Conservation (phyloP, 2,329 filamentous ascomycete genomes). For the Dryadomyces sulphureus region DNA sequence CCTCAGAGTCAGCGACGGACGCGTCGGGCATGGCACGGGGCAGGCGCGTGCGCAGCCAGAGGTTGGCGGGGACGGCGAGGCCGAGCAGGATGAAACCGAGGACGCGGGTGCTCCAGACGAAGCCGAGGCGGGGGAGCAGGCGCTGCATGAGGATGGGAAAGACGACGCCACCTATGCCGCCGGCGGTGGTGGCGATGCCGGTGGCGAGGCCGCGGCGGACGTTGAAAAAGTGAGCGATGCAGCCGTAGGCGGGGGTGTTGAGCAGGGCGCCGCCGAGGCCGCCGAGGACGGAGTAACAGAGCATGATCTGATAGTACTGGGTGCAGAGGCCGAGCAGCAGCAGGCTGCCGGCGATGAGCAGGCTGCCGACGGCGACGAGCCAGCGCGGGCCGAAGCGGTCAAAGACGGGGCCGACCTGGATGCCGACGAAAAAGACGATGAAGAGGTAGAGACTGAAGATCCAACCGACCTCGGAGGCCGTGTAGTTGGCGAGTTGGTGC, state of each 20-base stretch:
- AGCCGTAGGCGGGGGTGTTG: conserved; percentile 61
- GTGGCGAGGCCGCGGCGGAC: conserved; percentile 58
- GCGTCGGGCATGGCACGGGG: too few relatives aligned
- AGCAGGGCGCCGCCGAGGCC: conserved; percentile 61
- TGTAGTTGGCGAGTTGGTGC: conserved; percentile 56
- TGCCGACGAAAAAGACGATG: conserved; percentile 64
- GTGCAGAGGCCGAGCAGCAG: conserved; percentile 56
- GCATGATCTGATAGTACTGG: conserved; percentile 66
- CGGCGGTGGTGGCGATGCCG: conserved; percentile 65
- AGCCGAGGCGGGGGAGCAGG: conserved; percentile 30
- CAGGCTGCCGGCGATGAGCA: conserved; percentile 45
- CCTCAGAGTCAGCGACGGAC: conserved; percentile 18
- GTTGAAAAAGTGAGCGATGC: conserved; percentile 68
- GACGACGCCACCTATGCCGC: conserved; percentile 52
- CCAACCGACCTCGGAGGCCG: conserved; percentile 62
- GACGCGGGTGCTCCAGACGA: conserved; percentile 33
- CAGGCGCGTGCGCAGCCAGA: conserved; percentile 38
- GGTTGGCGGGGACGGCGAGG: conserved; percentile 29
- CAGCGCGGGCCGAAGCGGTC: conserved; percentile 57
- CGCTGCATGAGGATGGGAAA: conserved; percentile 36
- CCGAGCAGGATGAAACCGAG: conserved; percentile 33
- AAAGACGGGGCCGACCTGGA: conserved; percentile 72
- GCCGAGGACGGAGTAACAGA: conserved; percentile 59
- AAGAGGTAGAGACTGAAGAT: conserved; percentile 75
- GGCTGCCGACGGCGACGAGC: conserved; percentile 50